Evolutionary conservation across 2,329 filamentous ascomycete genomes (phyloP).

Genomic region (Fusarium camptoceras): DNA sequence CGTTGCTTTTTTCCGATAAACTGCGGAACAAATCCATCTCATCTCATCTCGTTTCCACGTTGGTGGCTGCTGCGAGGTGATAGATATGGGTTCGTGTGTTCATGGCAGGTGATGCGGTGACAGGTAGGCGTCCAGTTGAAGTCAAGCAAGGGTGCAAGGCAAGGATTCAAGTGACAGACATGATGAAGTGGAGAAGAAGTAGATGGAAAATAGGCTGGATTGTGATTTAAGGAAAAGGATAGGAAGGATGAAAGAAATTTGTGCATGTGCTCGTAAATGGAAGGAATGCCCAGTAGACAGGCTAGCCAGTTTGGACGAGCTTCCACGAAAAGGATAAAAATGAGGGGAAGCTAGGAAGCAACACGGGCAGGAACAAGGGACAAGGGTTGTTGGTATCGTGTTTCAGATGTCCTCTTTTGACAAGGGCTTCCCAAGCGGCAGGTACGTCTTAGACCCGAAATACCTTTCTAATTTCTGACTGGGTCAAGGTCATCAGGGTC

Average conservation of each 20-base stretch:
- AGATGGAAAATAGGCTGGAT: neutral
- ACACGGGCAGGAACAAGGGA: conserved; percentile 6
- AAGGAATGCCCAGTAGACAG: conserved; percentile 1
- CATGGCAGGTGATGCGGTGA: conserved; percentile 1
- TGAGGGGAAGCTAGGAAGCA: conserved; percentile 20
- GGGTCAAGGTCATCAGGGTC: conserved; percentile 13
- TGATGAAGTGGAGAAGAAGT: conserved; percentile 11
- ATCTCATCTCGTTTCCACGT: conserved; percentile 3
- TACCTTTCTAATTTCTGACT: conserved; percentile 14
- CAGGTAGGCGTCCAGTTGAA: neutral
- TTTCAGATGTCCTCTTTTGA: conserved; percentile 37
- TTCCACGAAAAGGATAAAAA: conserved; percentile 17
- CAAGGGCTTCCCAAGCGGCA: conserved; percentile 34
- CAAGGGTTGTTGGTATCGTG: conserved; percentile 10
- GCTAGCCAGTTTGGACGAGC: conserved; percentile 15
- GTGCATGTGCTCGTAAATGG: conserved; percentile 1
- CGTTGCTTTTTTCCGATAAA: conserved; percentile 1
- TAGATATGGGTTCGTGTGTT: conserved; percentile 8
- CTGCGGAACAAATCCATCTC: conserved; percentile 6
- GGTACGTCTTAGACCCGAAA: conserved; percentile 34
- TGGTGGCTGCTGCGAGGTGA: conserved; percentile 23
- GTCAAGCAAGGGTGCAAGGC: conserved; percentile 11
- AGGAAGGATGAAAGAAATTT: conserved; percentile 1
- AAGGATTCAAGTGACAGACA: conserved; percentile 10
- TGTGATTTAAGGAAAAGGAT: conserved; percentile 14